phyloP scores from a whole-genome alignment of 371 early-diverging fungal genomes.

The Coemansia sp. region DNA sequence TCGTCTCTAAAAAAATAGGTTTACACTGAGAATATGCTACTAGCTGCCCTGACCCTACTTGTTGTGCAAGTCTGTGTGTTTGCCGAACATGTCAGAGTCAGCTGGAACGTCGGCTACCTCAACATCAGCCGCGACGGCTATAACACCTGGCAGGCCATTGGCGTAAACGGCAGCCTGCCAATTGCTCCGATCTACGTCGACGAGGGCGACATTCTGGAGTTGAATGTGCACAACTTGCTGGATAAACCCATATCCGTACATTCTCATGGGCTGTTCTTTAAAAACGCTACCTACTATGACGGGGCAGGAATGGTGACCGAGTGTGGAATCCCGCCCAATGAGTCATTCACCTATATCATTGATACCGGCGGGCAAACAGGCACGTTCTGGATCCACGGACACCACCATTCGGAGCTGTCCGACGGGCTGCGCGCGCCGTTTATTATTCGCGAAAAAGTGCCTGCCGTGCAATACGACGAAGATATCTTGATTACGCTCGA shows the following conservation, averaged over 20 bases:
- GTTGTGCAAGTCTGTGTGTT: neutral
- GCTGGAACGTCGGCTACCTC: constrained; percentile 73
- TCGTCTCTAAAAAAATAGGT: no score
- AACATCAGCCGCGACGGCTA: constrained; percentile 61
- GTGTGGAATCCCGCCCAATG: constrained; percentile 23
- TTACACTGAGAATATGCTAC: no score
- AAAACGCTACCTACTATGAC: constrained; percentile 59
- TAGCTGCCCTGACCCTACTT: no score
- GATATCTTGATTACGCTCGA: constrained; percentile 67
- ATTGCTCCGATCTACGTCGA: constrained; percentile 41
- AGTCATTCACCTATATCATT: constrained; percentile 13
- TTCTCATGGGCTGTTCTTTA: constrained; percentile 69
- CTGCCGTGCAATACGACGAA: constrained; percentile 57
- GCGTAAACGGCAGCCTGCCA: constrained; percentile 73
- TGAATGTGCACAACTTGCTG: constrained; percentile 60
- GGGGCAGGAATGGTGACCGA: constrained; percentile 62
- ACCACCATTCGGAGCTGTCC: constrained; percentile 20
- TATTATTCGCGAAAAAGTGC: constrained; percentile 7
- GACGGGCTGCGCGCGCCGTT: constrained; percentile 33
- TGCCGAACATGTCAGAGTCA: constrained; percentile 24
- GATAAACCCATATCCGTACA: constrained; percentile 63
- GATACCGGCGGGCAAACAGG: constrained; percentile 37
- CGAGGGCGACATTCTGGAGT: constrained; percentile 56
- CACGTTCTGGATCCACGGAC: constrained; percentile 33
- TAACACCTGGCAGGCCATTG: constrained; percentile 60